Percentiles rank a stretch among this genome's conserved stretches.
Evolutionary conservation across 2,329 filamentous ascomycete genomes (phyloP).

Genomic region (Dactylellina drechsleri): DNA sequence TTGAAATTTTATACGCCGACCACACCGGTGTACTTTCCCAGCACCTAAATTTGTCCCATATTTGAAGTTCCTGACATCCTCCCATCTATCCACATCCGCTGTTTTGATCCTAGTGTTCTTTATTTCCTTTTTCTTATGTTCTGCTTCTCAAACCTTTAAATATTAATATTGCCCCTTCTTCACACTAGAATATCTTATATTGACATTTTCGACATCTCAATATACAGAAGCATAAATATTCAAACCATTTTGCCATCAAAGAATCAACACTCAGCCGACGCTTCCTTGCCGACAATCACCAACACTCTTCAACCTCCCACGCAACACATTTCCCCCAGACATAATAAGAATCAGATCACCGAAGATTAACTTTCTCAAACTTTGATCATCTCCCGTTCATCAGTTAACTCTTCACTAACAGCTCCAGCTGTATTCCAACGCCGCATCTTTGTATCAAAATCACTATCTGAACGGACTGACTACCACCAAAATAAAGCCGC

Average conservation of each 20-base stretch:
- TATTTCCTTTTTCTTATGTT: conserved; percentile 21
- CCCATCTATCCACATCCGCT: conserved; percentile 26
- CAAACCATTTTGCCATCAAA: conserved; percentile 2
- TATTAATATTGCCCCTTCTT: conserved; percentile 52
- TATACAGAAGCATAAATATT: conserved; percentile 5
- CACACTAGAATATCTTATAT: conserved; percentile 20
- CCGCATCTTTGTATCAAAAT: too few relatives aligned
- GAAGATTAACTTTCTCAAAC: conserved; percentile 44
- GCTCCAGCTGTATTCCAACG: background rate
- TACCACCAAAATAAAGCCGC: background rate
- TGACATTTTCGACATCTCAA: conserved; percentile 17
- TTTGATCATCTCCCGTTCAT: conserved; percentile 25
- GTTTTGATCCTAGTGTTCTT: conserved; percentile 33
- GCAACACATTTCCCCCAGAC: conserved; percentile 30
- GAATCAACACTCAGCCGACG: too few relatives aligned
- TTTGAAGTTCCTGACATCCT: conserved; percentile 17
- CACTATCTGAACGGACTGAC: background rate
- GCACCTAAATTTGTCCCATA: conserved; percentile 42
- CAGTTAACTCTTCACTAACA: background rate
- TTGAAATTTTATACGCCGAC: conserved; percentile 48
- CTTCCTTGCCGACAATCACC: background rate
- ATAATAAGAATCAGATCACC: conserved; percentile 10
- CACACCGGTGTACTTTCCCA: conserved; percentile 30
- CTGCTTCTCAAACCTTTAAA: conserved; percentile 40
- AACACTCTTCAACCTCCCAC: conserved; percentile 10